Percentiles rank a stretch among this genome's conserved stretches.
phyloP scores from a whole-genome alignment of 75 land plant genomes.

The Azolla pinnata region DNA sequence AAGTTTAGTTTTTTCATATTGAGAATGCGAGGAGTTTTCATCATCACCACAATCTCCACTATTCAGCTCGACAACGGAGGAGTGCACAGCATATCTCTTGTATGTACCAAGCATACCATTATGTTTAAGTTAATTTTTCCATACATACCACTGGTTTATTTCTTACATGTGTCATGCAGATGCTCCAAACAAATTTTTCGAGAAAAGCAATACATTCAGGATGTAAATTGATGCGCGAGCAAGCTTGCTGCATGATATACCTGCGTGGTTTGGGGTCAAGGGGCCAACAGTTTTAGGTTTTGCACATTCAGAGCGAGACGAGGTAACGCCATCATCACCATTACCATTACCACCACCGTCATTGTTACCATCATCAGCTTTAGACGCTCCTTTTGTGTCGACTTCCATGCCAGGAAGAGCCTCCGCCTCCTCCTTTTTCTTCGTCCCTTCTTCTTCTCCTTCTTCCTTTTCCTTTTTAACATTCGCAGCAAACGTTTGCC shows the following conservation, averaged over 20 bases:
- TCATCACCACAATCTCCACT: no score
- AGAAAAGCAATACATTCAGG: not conserved
- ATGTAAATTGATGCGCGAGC: not conserved
- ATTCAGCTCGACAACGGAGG: no score
- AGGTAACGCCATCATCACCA: not conserved
- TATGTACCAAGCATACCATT: not conserved
- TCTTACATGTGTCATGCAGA: no score
- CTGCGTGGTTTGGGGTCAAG: constrained; percentile 7
- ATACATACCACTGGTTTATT: not conserved
- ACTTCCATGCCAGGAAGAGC: no score
- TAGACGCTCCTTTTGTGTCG: no score
- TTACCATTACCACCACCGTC: not conserved
- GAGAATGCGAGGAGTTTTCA: not conserved
- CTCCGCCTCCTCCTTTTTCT: no score
- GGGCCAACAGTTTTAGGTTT: not conserved
- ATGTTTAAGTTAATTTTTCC: not conserved
- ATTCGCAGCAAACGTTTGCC: no score
- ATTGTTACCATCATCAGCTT: not conserved
- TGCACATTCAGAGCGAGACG: not conserved
- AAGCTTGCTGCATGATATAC: not conserved
- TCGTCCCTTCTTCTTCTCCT: no score
- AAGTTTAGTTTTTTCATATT: not conserved
- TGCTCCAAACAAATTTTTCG: not conserved
- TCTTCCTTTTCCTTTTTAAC: no score
- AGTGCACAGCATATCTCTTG: no score